Percentiles rank a stretch among this genome's conserved stretches.
Evolutionary conservation across 176 grass and related monocot genomes (phyloP).

Genomic region (Bolboschoenus planiculmis): DNA sequence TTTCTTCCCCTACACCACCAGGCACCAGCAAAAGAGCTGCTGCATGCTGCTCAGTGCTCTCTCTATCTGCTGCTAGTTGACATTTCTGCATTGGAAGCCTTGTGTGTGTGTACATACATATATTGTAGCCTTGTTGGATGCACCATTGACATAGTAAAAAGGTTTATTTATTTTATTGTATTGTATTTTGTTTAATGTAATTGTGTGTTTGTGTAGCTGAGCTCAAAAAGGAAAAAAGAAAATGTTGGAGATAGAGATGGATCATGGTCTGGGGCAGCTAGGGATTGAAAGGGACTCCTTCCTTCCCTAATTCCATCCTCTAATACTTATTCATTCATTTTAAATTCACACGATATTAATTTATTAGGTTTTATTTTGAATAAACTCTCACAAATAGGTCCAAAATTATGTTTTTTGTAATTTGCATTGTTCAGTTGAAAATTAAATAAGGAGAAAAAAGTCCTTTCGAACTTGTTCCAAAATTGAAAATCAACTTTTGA

Average conservation of each 20-base stretch:
- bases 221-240: constrained; percentile 9
- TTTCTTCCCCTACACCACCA: background rate
- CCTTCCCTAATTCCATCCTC: background rate
- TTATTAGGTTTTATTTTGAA: background rate
- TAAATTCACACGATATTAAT: background rate
- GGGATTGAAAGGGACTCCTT: background rate
- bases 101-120: background rate
- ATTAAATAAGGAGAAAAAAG: too few relatives aligned
- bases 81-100: background rate
- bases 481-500: too few relatives aligned
- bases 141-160: constrained; percentile 13
- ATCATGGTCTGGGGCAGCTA: background rate
- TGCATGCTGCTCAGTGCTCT: too few relatives aligned
- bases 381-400: background rate
- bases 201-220: background rate
- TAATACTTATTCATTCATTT: background rate
- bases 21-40: too few relatives aligned
- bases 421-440: too few relatives aligned
- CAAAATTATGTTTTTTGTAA: background rate
- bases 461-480: too few relatives aligned
- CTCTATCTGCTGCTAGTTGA: background rate
- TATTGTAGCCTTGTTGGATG: background rate
- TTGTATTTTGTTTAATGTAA: background rate
- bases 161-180: too few relatives aligned
- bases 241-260: constrained; percentile 15